Evolutionary conservation across 176 grass and related monocot genomes (phyloP).

Genomic region (Bolboschoenus planiculmis): DNA sequence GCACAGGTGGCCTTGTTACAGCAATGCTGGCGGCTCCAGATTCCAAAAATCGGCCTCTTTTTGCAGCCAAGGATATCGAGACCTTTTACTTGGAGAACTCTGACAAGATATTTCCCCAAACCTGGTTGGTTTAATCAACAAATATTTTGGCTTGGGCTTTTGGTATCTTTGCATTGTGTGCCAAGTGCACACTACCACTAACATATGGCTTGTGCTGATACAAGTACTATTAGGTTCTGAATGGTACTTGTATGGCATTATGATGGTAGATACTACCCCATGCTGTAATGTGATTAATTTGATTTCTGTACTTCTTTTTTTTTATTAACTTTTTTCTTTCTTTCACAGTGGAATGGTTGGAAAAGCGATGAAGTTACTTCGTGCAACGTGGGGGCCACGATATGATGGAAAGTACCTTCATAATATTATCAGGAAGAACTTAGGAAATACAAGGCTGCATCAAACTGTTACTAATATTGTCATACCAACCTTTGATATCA

Average conservation of each 20-base stretch:
- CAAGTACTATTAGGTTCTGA: neutral
- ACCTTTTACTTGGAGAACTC: constrained; percentile 59
- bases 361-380: constrained; percentile 40
- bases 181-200: neutral
- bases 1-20: constrained; percentile 75
- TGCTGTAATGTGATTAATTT: neutral
- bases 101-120: constrained; percentile 66
- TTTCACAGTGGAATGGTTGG: constrained; percentile 48
- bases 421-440: constrained; percentile 52
- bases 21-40: constrained; percentile 63
- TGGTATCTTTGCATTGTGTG: neutral
- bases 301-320: neutral
- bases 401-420: constrained; percentile 88
- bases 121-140: constrained; percentile 31
- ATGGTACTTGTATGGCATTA: neutral
- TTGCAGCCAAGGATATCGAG: constrained; percentile 73
- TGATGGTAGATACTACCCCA: neutral
- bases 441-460: constrained; percentile 55
- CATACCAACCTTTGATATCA: constrained; percentile 86
- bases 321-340: constrained; percentile 21
- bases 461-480: constrained; percentile 70
- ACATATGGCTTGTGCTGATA: neutral
- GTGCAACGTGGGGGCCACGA: constrained; percentile 48
- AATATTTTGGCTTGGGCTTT: neutral
- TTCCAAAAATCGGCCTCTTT: constrained; percentile 51